Base-by-base conservation (phyloP, 2,329 filamentous ascomycete genomes). In the Graphilbum fragrans region DNA sequence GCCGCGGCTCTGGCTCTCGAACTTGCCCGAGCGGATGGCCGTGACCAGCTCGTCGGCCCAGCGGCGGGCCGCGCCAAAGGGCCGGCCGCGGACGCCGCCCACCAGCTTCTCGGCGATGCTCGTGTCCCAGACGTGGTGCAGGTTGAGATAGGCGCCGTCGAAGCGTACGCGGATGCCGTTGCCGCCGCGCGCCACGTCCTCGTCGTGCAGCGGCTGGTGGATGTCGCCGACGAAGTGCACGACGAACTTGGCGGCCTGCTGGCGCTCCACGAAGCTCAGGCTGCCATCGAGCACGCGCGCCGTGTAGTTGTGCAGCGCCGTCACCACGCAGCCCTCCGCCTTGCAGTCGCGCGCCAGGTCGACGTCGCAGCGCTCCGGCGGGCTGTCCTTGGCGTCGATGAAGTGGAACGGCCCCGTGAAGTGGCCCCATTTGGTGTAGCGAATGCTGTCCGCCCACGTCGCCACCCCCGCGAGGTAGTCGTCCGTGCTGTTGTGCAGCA, bases 51-150 rank as follows among this genome's bases (percentile, higher is more conserved):
- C 58, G n/a, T 63, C 60, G 2, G 78, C 73, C 72, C 78, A 82
- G 34, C 54, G 55, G 39, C 62, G 56, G 2, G 75, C 77, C 36
- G 68, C 61, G 5, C 58, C 55, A 44, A 70, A 74, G 1, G 69
- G 56, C 58, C 64, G 57, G 53, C 72, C 66, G 52, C 70, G 60
- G 35, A 63, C 55, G n/a, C 68, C 73, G 3, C 78, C 78, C 2
- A 80, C 63, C 52, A 74, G 60, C 53, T 78, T 73, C 59, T 82
- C 78, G 1, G 75, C 69, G 47, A 86, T 85, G 49, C 70, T 73
- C 41, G 71, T 75, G 54, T 86, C 82, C 82, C 82, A 86, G 16
- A 85, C 73, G 44, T 80, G 70, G 53, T 86, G 82, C 34, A 86
- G 66, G 53, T 86, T 86, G 42, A 72, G 67, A 22, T 64, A 57